Percentiles rank a stretch among this genome's conserved stretches.
phyloP scores from a whole-genome alignment of 345 rosid genomes.

The Streptanthus diversifolius region DNA sequence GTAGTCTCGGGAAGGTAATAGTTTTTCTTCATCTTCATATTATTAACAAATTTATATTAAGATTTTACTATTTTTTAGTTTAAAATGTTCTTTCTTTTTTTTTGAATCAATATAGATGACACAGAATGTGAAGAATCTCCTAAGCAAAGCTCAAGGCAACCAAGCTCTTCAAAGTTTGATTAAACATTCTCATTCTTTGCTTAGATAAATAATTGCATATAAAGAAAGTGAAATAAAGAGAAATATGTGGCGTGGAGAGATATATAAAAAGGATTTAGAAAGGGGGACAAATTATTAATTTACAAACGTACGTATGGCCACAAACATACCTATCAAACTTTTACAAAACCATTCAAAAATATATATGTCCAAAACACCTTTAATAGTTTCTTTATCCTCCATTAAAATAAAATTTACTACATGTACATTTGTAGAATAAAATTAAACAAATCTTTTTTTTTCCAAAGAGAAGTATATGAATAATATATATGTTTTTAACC shows the following conservation, averaged over 20 bases:
- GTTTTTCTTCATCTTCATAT: neutral
- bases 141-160: slow-evolving; percentile 56
- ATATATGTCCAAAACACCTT: neutral
- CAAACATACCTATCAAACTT: slow-evolving; percentile 24
- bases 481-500: too few relatives aligned
- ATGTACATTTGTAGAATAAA: too few relatives aligned
- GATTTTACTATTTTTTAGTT: neutral
- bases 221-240: slow-evolving; percentile 23
- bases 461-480: too few relatives aligned
- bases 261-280: neutral
- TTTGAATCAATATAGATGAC: slow-evolving; percentile 41
- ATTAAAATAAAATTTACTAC: too few relatives aligned
- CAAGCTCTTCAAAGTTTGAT: slow-evolving; percentile 49
- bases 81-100: neutral
- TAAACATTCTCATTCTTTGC: slow-evolving; percentile 62
- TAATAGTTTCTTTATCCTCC: neutral
- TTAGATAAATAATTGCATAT: slow-evolving; percentile 39
- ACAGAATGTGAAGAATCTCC: slow-evolving; percentile 49
- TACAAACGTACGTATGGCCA: slow-evolving; percentile 24
- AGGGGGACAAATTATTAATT: neutral
- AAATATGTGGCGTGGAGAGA: slow-evolving; percentile 25
- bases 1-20: slow-evolving; percentile 53
- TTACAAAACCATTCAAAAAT: slow-evolving; percentile 3
- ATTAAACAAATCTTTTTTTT: too few relatives aligned
- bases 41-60: neutral